Base-by-base conservation (phyloP, 2,329 filamentous ascomycete genomes). In the Colletotrichum truncatum region DNA sequence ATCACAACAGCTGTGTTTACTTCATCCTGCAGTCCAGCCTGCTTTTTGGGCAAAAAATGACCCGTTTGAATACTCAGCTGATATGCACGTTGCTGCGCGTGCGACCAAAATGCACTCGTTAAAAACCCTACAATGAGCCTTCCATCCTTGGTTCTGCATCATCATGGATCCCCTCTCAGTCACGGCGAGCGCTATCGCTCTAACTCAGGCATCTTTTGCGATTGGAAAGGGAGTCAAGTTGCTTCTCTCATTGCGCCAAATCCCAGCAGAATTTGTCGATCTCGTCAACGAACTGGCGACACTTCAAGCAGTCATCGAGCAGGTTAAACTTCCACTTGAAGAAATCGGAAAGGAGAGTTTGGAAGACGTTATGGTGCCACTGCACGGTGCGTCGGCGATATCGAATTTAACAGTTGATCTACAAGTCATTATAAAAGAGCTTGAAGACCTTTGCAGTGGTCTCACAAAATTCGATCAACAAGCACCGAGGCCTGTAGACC, bases 261-360 rank as follows among this genome's bases (percentile, higher is more conserved):
- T 26, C 12, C 53, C 41, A 14, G 43, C 53, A 39, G 53, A 63
- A 8, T 58, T 63, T 26, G 32, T 30, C 14, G 59, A 58, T n/a
- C 34, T 63, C 12, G 26, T 39, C n/a, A 49, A 49, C 16, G 59
- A 57, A 25, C 34, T 58, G 11, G 32, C 25, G 18, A 25, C 41
- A 3, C 26, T 58, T 3, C 30, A 49, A 25, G 25, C 25, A 8
- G 43, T 58, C 10, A 49, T 49, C 32, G 43, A 63, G 25, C 43
- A 63, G 43, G 25, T 49, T 25, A 41, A 43, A 9, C 41, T 11
- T 21, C 26, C 43, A 14, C 43, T 63, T 14, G 26, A 58, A 21
- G 32, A 34, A n/a, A 10, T 58, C 6, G 14, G n/a, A 4, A 21
- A 12, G 6, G 32, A 26, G 32, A 26, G 23, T 14, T 23, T 11